phyloP scores from a whole-genome alignment of 768 basidiomycete genomes.

The Macrolepiota fuliginosa region DNA sequence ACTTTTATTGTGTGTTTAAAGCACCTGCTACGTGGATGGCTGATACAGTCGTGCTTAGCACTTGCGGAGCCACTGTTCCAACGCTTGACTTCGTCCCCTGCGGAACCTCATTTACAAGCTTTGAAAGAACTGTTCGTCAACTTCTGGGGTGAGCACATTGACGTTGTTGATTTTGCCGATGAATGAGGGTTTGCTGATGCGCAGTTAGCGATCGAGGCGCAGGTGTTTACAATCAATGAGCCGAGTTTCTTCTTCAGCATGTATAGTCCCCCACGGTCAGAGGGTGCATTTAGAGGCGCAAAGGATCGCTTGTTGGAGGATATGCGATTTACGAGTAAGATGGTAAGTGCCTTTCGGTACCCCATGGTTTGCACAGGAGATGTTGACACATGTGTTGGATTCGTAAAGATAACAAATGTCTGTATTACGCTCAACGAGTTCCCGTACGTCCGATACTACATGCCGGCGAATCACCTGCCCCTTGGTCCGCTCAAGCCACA shows the following conservation, averaged over 20 bases:
- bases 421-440: slow-evolving; percentile 90
- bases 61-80: slow-evolving; percentile 78
- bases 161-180: neutral
- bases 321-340: slow-evolving; percentile 69
- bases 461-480: slow-evolving; percentile 78
- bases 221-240: slow-evolving; percentile 75
- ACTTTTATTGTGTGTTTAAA: neutral
- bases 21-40: neutral
- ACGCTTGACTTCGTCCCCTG: slow-evolving; percentile 69
- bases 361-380: neutral
- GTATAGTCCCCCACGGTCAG: slow-evolving; percentile 80
- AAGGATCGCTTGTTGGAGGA: slow-evolving; percentile 86
- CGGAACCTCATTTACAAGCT: slow-evolving; percentile 71
- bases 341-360: slow-evolving; percentile 39
- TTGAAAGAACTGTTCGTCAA: slow-evolving; percentile 90
- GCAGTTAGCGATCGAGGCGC: slow-evolving; percentile 74
- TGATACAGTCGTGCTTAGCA: slow-evolving; percentile 40
- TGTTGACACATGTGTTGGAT: neutral
- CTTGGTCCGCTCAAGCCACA: slow-evolving; percentile 80
- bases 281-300: slow-evolving; percentile 62
- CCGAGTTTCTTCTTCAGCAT: slow-evolving; percentile 86
- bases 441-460: slow-evolving; percentile 91
- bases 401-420: slow-evolving; percentile 73
- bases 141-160: slow-evolving; percentile 73
- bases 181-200: slow-evolving; percentile 6